A percentile compares a stretch with the other conserved stretches of the same genome.
phyloP scores from a whole-genome alignment of 164 flowering plant species.

The Macadamia tetraphylla region DNA sequence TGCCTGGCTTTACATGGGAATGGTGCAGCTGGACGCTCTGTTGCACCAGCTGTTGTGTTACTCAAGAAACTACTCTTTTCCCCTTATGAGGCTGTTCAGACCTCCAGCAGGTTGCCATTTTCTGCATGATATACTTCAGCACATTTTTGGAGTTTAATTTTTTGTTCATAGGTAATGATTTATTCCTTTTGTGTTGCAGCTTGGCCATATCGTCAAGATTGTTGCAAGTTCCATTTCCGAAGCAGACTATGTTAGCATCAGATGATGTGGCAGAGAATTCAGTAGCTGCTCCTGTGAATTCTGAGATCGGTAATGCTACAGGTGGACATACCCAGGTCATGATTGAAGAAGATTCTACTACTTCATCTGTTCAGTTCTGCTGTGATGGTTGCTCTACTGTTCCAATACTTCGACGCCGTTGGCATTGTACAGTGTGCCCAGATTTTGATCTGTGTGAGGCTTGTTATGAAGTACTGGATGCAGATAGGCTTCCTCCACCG shows the following conservation, averaged over 20 bases:
- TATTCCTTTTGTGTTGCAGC: constrained; percentile 38
- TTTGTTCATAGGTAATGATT: constrained; percentile 6
- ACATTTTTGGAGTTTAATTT: constrained; percentile 1
- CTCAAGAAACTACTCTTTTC: constrained; percentile 81
- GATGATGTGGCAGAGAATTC: constrained; percentile 70
- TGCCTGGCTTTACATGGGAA: constrained; percentile 78
- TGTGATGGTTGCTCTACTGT: constrained; percentile 99
- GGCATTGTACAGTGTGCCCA: constrained; percentile 98
- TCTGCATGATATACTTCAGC: neutral
- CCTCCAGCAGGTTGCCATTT: constrained; percentile 78
- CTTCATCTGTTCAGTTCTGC: constrained; percentile 95
- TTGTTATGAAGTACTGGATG: constrained; percentile 86
- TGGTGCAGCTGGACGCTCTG: constrained; percentile 48
- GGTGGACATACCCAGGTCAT: constrained; percentile 67
- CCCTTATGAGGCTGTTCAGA: constrained; percentile 84
- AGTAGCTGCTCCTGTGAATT: constrained; percentile 34
- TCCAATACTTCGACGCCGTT: constrained; percentile 87
- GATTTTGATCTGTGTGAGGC: constrained; percentile 99
- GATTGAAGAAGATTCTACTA: constrained; percentile 88
- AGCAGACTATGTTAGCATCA: constrained; percentile 82
- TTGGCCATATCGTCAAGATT: constrained; percentile 98
- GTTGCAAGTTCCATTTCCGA: constrained; percentile 99
- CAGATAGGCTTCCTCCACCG: constrained; percentile 91
- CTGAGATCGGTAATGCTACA: constrained; percentile 36
- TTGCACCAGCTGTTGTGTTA: constrained; percentile 81